Evolutionary conservation across 192 early-diverging fungal species (phyloP).

Genomic region (Coemansia sp.): DNA sequence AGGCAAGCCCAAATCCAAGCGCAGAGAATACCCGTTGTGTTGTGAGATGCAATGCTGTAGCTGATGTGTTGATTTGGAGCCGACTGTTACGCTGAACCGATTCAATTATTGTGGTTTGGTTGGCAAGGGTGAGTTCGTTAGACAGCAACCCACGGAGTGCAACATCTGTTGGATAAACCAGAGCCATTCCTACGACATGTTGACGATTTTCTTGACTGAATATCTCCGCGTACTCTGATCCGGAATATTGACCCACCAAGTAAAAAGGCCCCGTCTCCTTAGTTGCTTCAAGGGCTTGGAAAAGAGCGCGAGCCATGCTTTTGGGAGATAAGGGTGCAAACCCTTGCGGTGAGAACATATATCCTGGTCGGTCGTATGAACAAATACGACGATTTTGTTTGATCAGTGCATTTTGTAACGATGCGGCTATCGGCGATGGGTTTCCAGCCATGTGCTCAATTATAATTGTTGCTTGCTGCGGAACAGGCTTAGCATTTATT

Average conservation of each 20-base stretch:
- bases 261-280: conserved; percentile 36
- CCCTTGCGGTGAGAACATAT: conserved; percentile 40
- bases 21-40: conserved; percentile 19
- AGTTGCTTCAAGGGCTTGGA: conserved; percentile 3
- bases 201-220: conserved; percentile 12
- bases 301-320: conserved; percentile 15
- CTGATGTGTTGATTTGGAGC: conserved; percentile 4
- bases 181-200: conserved; percentile 25
- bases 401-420: conserved; percentile 16
- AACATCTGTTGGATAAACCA: conserved; percentile 24
- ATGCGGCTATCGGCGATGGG: conserved; percentile 20
- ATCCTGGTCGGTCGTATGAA: conserved; percentile 39
- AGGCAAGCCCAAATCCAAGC: conserved; percentile 17
- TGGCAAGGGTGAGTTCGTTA: background rate
- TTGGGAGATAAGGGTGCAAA: conserved; percentile 14
- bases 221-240: conserved; percentile 31
- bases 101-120: background rate
- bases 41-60: conserved; percentile 3
- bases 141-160: conserved; percentile 18
- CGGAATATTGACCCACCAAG: conserved; percentile 33
- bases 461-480: conserved; percentile 18
- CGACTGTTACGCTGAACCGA: conserved; percentile 3
- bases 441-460: conserved; percentile 37
- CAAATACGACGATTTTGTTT: conserved; percentile 30
- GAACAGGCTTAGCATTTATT: background rate